These are phyloP conservation scores for Kluyveromyces dobzhanskii DNA, from an alignment of 805 yeast genomes.

Conservation along the genomic window DNA sequence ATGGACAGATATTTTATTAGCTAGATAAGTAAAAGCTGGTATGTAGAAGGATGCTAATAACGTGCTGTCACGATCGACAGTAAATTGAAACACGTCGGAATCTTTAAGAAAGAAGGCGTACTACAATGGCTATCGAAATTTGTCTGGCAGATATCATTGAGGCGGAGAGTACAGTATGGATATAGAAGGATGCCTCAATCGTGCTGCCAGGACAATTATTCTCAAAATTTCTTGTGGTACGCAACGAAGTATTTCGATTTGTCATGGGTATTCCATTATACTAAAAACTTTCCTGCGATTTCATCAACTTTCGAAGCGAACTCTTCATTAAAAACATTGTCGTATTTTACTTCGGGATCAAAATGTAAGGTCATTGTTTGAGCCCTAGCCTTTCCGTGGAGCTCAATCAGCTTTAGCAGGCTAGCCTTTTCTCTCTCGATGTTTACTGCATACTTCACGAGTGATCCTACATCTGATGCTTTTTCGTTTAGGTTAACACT, in stretches of 20 bases:
- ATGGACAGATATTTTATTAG: conserved; percentile 3
- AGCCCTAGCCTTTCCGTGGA: conserved; percentile 5
- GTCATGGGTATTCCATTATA: too few species aligned
- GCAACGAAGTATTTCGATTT: not conserved
- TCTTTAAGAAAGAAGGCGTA: conserved; percentile 4
- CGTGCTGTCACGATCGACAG: conserved; percentile 5
- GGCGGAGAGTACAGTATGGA: not conserved
- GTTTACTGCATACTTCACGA: conserved; percentile 5
- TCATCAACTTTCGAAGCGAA: not conserved
- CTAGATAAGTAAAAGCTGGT: not conserved
- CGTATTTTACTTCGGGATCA: not conserved
- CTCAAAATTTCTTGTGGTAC: too few species aligned
- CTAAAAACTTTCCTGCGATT: not conserved
- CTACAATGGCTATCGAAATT: conserved; percentile 3
- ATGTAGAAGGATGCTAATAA: conserved; percentile 6
- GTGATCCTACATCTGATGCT: conserved; percentile 1
- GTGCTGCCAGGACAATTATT: conserved; percentile 1
- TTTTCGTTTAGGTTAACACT: conserved; percentile 2
- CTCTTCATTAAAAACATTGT: not conserved
- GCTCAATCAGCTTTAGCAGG: conserved; percentile 2
- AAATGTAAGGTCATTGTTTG: not conserved
- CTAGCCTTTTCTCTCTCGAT: conserved; percentile 4
- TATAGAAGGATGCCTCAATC: conserved; percentile 4
- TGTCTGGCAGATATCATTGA: conserved; percentile 3
- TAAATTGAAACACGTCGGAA: not conserved